Evolutionary conservation across 495 filamentous ascomycete genomes (phyloP).

Genomic region (Penicillium paxilli): DNA sequence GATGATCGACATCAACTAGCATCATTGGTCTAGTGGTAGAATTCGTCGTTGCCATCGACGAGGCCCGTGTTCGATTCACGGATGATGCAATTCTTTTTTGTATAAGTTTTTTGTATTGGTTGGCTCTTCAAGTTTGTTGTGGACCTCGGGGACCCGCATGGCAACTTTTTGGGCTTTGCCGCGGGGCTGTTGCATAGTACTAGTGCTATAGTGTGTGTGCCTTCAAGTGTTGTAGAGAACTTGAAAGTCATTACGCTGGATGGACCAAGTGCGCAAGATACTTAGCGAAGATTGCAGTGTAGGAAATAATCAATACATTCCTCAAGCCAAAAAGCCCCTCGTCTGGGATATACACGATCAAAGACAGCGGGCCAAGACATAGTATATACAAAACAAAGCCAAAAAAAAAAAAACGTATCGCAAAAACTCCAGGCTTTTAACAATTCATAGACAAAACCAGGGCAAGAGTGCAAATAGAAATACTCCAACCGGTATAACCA

Average conservation of each 20-base stretch:
- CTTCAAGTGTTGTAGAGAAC: too few relatives aligned
- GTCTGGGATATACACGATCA: conserved; percentile 10
- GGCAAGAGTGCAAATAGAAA: background rate
- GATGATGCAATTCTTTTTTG: conserved; percentile 46
- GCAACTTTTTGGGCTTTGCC: background rate
- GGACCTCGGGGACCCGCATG: too few relatives aligned
- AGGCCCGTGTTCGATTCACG: conserved; percentile 61
- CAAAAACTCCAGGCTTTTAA: conserved; percentile 10
- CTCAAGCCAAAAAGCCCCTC: background rate
- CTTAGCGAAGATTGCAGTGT: background rate
- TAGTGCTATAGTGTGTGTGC: too few relatives aligned
- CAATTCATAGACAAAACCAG: conserved; percentile 1
- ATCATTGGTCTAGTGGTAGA: conserved; percentile 62
- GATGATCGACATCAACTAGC: conserved; percentile 24
- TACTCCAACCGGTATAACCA: conserved; percentile 8
- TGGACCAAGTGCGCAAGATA: background rate
- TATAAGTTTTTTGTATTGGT: too few relatives aligned
- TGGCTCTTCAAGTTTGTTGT: too few relatives aligned
- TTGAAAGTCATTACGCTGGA: too few relatives aligned
- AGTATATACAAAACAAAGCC: background rate
- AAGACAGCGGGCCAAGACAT: conserved; percentile 1
- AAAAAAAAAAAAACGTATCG: background rate
- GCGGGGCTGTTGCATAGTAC: too few relatives aligned
- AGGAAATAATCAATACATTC: background rate
- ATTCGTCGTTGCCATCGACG: conserved; percentile 62